phyloP scores from a whole-genome alignment of 2,329 filamentous ascomycete genomes.

The Catunica adiposa region DNA sequence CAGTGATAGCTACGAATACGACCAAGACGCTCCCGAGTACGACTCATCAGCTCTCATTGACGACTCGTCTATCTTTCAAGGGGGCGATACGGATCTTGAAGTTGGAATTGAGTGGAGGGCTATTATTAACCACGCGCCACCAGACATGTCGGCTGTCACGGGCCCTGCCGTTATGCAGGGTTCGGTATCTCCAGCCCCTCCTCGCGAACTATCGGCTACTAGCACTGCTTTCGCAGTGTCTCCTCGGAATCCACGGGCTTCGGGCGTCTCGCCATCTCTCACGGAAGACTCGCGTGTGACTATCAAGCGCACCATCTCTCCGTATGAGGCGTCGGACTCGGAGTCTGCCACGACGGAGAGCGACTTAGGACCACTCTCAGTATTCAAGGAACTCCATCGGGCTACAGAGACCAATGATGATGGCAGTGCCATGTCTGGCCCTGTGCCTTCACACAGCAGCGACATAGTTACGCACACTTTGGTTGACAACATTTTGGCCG shows the following conservation, averaged over 20 bases:
- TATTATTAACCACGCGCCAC: neutral
- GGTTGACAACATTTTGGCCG: neutral
- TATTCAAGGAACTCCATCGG: neutral
- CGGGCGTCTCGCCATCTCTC: slow-evolving; percentile 3
- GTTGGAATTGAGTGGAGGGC: slow-evolving; percentile 9
- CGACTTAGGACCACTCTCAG: neutral
- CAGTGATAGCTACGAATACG: neutral
- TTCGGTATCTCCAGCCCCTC: neutral
- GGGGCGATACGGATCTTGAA: slow-evolving; percentile 4
- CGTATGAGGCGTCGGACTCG: slow-evolving; percentile 5
- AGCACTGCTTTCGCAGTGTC: slow-evolving; percentile 3
- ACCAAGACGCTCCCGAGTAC: slow-evolving; percentile 1
- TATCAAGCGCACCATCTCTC: slow-evolving; percentile 9
- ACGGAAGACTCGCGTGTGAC: slow-evolving; percentile 12
- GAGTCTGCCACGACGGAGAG: neutral
- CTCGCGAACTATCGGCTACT: slow-evolving; percentile 4
- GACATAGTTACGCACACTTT: neutral
- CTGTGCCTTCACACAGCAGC: neutral
- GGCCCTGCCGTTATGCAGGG: neutral
- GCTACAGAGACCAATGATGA: too few relatives aligned
- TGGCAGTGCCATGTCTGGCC: too few relatives aligned
- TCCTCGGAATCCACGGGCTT: neutral
- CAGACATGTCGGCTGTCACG: neutral
- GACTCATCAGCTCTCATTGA: neutral
- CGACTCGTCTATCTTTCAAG: slow-evolving; percentile 1